phyloP scores from a whole-genome alignment of 2,329 filamentous ascomycete genomes.

The Verticillium klebahnii region DNA sequence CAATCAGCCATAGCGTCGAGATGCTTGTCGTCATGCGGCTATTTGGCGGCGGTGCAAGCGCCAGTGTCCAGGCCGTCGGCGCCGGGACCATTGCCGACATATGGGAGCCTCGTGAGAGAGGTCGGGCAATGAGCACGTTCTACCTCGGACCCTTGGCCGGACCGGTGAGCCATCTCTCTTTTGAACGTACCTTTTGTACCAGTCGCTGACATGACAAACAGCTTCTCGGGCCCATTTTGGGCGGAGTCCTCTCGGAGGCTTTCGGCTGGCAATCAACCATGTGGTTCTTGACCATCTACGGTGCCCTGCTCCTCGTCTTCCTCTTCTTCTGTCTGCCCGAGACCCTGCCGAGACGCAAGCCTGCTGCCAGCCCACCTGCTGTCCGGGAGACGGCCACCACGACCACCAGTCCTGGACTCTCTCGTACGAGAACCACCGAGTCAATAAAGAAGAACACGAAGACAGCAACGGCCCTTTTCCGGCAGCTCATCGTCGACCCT shows the following conservation, averaged over 20 bases:
- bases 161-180: slow-evolving; percentile 41
- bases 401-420: slow-evolving; percentile 19
- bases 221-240: slow-evolving; percentile 58
- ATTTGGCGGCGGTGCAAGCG: slow-evolving; percentile 69
- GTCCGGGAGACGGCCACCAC: background rate
- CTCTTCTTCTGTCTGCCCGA: slow-evolving; percentile 62
- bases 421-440: slow-evolving; percentile 56
- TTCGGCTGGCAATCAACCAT: slow-evolving; percentile 73
- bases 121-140: slow-evolving; percentile 76
- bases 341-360: slow-evolving; percentile 44
- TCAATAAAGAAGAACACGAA: slow-evolving; percentile 55
- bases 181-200: slow-evolving; percentile 36
- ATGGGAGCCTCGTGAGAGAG: slow-evolving; percentile 69
- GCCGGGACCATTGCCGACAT: slow-evolving; percentile 80
- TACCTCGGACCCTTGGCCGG: slow-evolving; percentile 75
- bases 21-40: slow-evolving; percentile 78
- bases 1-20: slow-evolving; percentile 62
- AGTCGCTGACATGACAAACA: background rate
- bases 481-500: slow-evolving; percentile 66
- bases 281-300: slow-evolving; percentile 73
- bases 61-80: slow-evolving; percentile 77
- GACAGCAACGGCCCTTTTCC: slow-evolving; percentile 46
- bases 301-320: slow-evolving; percentile 49
- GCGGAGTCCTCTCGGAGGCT: slow-evolving; percentile 63
- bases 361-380: slow-evolving; percentile 9